Percentiles rank a stretch among this genome's conserved stretches.
These are phyloP conservation scores for Bryopsis sp. DNA, from an alignment of 139 green algal genomes.

Conservation along the genomic window DNA sequence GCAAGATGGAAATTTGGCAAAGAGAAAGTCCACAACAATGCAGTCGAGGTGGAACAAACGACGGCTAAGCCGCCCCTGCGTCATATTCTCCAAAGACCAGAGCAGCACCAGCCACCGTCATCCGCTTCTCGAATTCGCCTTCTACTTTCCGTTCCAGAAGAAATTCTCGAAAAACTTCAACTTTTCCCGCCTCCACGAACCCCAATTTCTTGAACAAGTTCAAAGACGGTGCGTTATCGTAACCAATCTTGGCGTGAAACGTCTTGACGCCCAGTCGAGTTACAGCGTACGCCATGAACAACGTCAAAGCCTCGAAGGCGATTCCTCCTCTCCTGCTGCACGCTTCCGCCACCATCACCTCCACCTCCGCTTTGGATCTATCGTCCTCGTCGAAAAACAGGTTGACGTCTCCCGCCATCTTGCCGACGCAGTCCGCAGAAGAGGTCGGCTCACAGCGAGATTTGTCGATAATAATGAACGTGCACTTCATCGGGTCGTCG, in stretches of 20 bases:
- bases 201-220: conserved; percentile 53
- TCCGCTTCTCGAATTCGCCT: conserved; percentile 3
- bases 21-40: too few species aligned
- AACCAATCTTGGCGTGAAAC: conserved; percentile 62
- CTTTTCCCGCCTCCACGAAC: too few species aligned
- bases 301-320: conserved; percentile 48
- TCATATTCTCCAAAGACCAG: background rate
- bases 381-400: conserved; percentile 34
- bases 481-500: conserved; percentile 67
- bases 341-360: conserved; percentile 69
- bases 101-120: background rate
- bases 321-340: conserved; percentile 43
- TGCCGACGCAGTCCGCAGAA: too few species aligned
- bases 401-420: conserved; percentile 33
- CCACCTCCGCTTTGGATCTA: conserved; percentile 29
- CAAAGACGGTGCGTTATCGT: conserved; percentile 53
- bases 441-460: too few species aligned
- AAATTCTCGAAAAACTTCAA: conserved; percentile 56
- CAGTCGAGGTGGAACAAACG: too few species aligned
- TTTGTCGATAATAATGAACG: conserved; percentile 68
- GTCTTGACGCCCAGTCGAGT: conserved; percentile 23
- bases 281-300: conserved; percentile 66
- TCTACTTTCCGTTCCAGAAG: conserved; percentile 28
- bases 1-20: too few species aligned
- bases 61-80: too few species aligned